Conservation (phyloP, 2,329 filamentous ascomycete species). For the Beauveria sp. region DNA sequence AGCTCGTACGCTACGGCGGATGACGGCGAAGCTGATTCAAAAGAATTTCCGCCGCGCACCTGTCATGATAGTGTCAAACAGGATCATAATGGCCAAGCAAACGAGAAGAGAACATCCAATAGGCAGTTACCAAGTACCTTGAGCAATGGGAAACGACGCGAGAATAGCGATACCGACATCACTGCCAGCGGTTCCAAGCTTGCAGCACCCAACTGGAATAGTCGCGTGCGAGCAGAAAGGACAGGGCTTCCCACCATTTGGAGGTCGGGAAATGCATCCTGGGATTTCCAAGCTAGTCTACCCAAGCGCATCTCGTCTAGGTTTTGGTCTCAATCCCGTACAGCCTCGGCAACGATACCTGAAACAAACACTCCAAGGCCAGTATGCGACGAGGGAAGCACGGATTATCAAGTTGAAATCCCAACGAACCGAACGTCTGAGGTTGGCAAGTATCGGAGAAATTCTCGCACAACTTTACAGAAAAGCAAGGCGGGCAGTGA, state of each 20-base stretch:
- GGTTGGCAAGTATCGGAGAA: no score
- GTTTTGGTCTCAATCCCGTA: background rate
- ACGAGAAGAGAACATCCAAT: background rate
- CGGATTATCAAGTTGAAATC: background rate
- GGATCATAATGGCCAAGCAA: background rate
- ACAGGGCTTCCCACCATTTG: background rate
- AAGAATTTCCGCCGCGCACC: background rate
- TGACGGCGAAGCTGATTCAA: conserved; percentile 8
- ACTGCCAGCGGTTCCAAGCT: background rate
- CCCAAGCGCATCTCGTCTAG: conserved; percentile 2
- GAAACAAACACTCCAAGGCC: background rate
- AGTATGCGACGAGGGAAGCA: background rate
- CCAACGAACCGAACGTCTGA: no score
- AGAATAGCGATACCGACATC: background rate
- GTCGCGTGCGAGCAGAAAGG: background rate
- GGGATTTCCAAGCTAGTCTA: background rate
- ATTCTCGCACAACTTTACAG: background rate
- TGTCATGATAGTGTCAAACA: background rate
- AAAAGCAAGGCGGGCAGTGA: background rate
- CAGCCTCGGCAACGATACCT: background rate
- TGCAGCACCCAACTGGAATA: background rate
- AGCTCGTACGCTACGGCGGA: conserved; percentile 21
- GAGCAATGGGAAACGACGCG: background rate
- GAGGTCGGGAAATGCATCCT: background rate
- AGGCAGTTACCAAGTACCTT: background rate